phyloP scores from a whole-genome alignment of 257 asterid species.

The Ophiorrhiza pumila region DNA sequence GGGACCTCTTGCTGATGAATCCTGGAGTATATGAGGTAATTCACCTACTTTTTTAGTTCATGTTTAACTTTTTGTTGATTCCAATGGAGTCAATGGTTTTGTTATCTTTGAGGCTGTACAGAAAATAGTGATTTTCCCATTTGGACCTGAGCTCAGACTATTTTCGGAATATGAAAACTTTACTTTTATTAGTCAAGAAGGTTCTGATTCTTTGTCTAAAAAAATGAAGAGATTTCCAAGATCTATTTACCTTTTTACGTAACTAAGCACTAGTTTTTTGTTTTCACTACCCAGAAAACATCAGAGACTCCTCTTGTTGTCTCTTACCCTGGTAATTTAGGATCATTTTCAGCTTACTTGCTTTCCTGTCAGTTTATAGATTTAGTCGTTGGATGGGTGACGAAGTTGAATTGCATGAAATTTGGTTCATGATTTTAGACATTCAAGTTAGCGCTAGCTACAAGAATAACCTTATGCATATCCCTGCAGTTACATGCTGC shows the following conservation, averaged over 20 bases:
- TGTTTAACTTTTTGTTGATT: background rate
- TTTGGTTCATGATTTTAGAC: background rate
- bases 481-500: background rate
- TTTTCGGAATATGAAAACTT: background rate
- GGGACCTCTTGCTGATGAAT: slow-evolving; percentile 94
- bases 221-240: background rate
- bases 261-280: background rate
- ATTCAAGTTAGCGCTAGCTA: background rate
- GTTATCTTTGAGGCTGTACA: background rate
- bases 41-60: slow-evolving; percentile 7
- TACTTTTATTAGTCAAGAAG: background rate
- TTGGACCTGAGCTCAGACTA: background rate
- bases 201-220: background rate
- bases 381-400: background rate
- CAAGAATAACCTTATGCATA: background rate
- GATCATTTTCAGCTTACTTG: background rate
- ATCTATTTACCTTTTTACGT: background rate
- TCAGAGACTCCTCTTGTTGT: background rate
- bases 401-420: slow-evolving; percentile 4
- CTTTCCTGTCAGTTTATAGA: background rate
- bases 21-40: slow-evolving; percentile 98
- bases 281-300: background rate
- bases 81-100: background rate
- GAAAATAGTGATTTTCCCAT: background rate
- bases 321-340: background rate